A percentile compares a stretch with the other conserved stretches of the same genome.
Conservation (phyloP, 495 filamentous ascomycete genomes). For the Alectoria sarmentosa region DNA sequence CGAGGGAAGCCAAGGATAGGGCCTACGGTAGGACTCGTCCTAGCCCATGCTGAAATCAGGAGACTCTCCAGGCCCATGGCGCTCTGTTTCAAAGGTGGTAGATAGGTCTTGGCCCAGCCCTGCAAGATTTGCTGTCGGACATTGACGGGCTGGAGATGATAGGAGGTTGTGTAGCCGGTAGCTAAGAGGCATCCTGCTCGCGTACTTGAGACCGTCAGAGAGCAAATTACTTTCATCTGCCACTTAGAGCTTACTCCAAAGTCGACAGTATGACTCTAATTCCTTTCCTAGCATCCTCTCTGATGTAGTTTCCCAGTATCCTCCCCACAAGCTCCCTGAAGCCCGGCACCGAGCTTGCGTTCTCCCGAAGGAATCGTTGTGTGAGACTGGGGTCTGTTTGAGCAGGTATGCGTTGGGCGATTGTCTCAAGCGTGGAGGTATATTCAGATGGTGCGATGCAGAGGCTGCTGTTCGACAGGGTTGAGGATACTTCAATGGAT, state of each 20-base stretch:
- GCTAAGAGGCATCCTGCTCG: slow-evolving; percentile 59
- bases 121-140: slow-evolving; percentile 55
- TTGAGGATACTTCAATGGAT: slow-evolving; percentile 36
- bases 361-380: slow-evolving; percentile 42
- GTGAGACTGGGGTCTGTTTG: slow-evolving; percentile 32
- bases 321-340: slow-evolving; percentile 43
- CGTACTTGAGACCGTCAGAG: slow-evolving; percentile 42
- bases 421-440: slow-evolving; percentile 29
- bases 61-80: slow-evolving; percentile 50
- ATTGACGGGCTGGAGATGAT: slow-evolving; percentile 55
- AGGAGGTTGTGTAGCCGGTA: slow-evolving; percentile 55
- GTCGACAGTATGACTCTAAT: slow-evolving; percentile 45
- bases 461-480: slow-evolving; percentile 15
- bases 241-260: slow-evolving; percentile 41
- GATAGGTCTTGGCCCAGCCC: slow-evolving; percentile 50
- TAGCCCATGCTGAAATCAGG: slow-evolving; percentile 51
- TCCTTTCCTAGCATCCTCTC: slow-evolving; percentile 43
- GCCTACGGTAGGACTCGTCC: slow-evolving; percentile 49
- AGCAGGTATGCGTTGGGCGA: slow-evolving; percentile 30
- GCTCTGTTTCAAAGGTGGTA: slow-evolving; percentile 50
- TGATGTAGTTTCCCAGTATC: slow-evolving; percentile 37
- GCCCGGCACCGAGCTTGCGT: slow-evolving; percentile 39
- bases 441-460: slow-evolving; percentile 33
- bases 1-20: slow-evolving; percentile 56
- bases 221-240: neutral